Base-by-base conservation (phyloP, 768 basidiomycete species). In the Suillus variegatus region DNA sequence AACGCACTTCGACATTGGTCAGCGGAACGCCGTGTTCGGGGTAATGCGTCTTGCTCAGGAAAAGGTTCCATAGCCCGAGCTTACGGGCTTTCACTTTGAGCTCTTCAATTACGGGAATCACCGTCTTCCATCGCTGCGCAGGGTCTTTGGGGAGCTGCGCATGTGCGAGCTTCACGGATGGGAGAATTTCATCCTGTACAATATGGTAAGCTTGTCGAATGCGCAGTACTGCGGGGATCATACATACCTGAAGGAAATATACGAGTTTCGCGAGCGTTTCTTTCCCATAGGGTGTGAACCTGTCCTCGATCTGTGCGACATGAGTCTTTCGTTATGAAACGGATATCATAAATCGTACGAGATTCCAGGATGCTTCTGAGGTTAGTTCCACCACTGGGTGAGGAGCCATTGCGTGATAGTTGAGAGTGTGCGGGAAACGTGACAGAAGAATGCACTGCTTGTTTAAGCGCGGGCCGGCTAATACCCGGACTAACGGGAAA, bases 51-150 rank as follows among this genome's bases (percentile, higher is more conserved):
- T 95, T 94, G 85, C 93, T 95, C 67, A 99, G 82, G 83, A 98
- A 99, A 44, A 99, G 83, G 74, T 99, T 99, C 97, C 97, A 99
- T 46, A 99, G 83, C 3, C 97, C 97, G 35, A 88, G 86, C 73
- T 86, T 85, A 80, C 89, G 93, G 0, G 97, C 97, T 76, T 92
- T 94, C 67, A 73, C 82, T 80, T 99, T 97, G 69, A 99, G 85
- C 63, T 92, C 90, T 69, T 86, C 90, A 63, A 97, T 80, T 68
- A 97, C 78, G 2, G 91, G 89, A 36, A 95, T 87, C 69, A 94
- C 82, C 10, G 89, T 90, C 79, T 91, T 85, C 97, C 97, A 99
- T 61, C 94, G 88, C 71, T 80, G 82, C 65, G 74, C 85, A 2
- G 86, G 87, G 75, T 95, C 91, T 54, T 79, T 78, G 4, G 97